phyloP scores from a whole-genome alignment of 2,329 filamentous ascomycete genomes.

The Exophiala calicioides region DNA sequence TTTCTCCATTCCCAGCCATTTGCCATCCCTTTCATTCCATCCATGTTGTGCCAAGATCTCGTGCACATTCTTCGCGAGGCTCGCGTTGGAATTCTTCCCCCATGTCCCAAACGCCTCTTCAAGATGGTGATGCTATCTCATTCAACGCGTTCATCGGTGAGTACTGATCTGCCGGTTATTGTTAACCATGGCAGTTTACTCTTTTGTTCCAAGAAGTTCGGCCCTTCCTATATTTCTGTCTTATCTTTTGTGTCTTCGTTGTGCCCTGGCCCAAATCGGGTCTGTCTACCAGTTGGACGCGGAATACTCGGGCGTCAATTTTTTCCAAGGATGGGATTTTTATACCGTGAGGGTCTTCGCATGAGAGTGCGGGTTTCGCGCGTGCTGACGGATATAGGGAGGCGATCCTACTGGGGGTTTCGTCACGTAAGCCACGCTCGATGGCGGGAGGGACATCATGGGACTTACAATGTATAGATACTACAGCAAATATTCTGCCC shows the following conservation, averaged over 20 bases:
- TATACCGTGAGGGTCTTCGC: constrained; percentile 31
- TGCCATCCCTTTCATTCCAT: constrained; percentile 5
- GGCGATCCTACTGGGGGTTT: constrained; percentile 42
- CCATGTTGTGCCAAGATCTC: constrained; percentile 15
- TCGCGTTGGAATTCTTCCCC: constrained; percentile 22
- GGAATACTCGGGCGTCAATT: constrained; percentile 37
- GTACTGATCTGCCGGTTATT: constrained; percentile 7
- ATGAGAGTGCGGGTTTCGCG: neutral
- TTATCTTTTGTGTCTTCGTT: constrained; percentile 21
- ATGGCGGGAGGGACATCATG: neutral
- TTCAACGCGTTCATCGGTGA: constrained; percentile 5
- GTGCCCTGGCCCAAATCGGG: constrained; percentile 18
- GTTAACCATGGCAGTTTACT: constrained; percentile 25
- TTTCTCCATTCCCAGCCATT: neutral
- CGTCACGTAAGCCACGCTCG: constrained; percentile 32
- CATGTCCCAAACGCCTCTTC: neutral
- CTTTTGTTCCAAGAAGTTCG: neutral
- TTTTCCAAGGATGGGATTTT: constrained; percentile 45
- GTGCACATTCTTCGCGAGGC: constrained; percentile 20
- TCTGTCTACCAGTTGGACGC: constrained; percentile 27
- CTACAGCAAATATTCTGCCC: constrained; percentile 33
- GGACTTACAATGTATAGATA: constrained; percentile 30
- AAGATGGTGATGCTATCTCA: constrained; percentile 9
- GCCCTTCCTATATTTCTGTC: constrained; percentile 10
- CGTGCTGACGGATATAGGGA: constrained; percentile 21